Percentiles rank a stretch among this genome's conserved stretches.
Evolutionary conservation across 2,329 filamentous ascomycete species (phyloP).

Genomic region (Arthrobotrys megalospora): DNA sequence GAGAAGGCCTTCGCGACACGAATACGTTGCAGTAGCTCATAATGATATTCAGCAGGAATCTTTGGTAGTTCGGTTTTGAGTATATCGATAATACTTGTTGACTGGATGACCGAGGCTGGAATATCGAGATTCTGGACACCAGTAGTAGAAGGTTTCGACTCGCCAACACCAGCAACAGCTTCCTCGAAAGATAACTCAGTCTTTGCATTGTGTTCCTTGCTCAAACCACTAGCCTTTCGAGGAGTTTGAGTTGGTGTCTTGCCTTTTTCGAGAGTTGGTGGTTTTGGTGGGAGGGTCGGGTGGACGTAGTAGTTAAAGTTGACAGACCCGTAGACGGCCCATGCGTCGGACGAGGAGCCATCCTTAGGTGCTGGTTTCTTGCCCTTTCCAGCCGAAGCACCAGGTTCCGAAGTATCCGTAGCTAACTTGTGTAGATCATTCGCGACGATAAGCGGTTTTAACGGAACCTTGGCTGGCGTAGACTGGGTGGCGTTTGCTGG

Average conservation of each 20-base stretch:
- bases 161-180: constrained; percentile 66
- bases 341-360: constrained; percentile 68
- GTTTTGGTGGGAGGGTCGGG: constrained; percentile 64
- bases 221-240: constrained; percentile 60
- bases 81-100: constrained; percentile 73
- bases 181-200: constrained; percentile 68
- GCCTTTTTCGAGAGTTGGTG: constrained; percentile 63
- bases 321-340: constrained; percentile 85
- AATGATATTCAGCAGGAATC: constrained; percentile 80
- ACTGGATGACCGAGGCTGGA: constrained; percentile 72
- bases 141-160: constrained; percentile 72
- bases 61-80: constrained; percentile 74
- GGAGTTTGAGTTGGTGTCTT: constrained; percentile 62
- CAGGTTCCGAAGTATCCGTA: constrained; percentile 70
- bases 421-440: constrained; percentile 86
- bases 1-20: constrained; percentile 86
- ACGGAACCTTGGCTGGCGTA: constrained; percentile 64
- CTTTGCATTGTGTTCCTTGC: constrained; percentile 65
- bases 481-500: constrained; percentile 50
- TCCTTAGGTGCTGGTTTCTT: constrained; percentile 65
- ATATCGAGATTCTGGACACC: constrained; percentile 76
- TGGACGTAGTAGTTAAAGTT: constrained; percentile 81
- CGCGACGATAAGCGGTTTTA: constrained; percentile 77
- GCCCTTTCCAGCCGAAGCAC: constrained; percentile 65
- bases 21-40: constrained; percentile 87